Conservation (phyloP, 805 yeast genomes). For the Schwanniomyces polymorphus region DNA sequence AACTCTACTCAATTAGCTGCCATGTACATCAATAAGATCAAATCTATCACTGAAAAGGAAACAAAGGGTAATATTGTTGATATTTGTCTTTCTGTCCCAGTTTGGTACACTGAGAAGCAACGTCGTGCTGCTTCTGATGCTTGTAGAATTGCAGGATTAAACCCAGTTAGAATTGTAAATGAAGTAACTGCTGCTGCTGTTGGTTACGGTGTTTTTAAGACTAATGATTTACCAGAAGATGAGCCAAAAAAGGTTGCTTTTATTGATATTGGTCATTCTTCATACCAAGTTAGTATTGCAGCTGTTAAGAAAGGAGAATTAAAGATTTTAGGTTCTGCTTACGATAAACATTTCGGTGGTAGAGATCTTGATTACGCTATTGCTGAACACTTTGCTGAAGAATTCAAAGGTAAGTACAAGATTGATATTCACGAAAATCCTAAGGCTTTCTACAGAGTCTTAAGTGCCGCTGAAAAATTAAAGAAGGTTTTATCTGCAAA, state of each 20-base stretch:
- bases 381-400: constrained; percentile 92
- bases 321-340: constrained; percentile 88
- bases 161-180: constrained; percentile 97
- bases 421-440: constrained; percentile 89
- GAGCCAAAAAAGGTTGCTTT: constrained; percentile 88
- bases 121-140: constrained; percentile 97
- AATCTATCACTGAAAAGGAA: constrained; percentile 75
- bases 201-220: constrained; percentile 97
- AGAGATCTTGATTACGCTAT: constrained; percentile 93
- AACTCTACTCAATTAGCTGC: constrained; percentile 89
- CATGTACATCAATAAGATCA: constrained; percentile 91
- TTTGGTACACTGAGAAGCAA: constrained; percentile 95
- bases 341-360: constrained; percentile 97
- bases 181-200: constrained; percentile 99
- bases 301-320: constrained; percentile 96
- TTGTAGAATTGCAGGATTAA: constrained; percentile 91
- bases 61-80: constrained; percentile 81
- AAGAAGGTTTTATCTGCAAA: constrained; percentile 97
- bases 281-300: constrained; percentile 86
- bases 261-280: constrained; percentile 96
- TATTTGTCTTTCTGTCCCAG: constrained; percentile 93
- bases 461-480: constrained; percentile 87
- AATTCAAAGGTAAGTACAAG: constrained; percentile 88
- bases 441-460: constrained; percentile 92
- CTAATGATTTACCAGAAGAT: constrained; percentile 89